Conservation (phyloP, 2,329 filamentous ascomycete species). For the Hymenotorrendiella dingleyae region DNA sequence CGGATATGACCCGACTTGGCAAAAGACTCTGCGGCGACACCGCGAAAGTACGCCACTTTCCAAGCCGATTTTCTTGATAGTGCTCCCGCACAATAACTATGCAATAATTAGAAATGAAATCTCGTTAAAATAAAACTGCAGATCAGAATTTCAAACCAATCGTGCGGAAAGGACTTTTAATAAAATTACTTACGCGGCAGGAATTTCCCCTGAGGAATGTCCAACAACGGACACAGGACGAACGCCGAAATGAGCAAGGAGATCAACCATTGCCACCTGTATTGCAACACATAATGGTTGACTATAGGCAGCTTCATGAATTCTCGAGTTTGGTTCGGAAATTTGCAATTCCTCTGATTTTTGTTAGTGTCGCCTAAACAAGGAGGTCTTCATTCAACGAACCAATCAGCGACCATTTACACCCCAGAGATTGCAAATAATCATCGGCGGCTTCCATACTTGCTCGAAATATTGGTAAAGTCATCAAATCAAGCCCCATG, state of each 20-base stretch:
- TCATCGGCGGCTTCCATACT: background rate
- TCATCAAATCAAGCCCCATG: constrained; percentile 16
- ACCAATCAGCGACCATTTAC: constrained; percentile 1
- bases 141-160: too few relatives aligned
- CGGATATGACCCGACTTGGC: background rate
- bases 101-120: too few relatives aligned
- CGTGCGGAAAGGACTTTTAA: constrained; percentile 19
- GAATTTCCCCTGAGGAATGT: constrained; percentile 43
- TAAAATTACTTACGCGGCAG: constrained; percentile 35
- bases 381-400: background rate
- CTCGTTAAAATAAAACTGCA: too few relatives aligned
- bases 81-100: background rate
- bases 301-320: constrained; percentile 29
- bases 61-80: background rate
- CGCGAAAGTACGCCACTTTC: background rate
- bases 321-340: constrained; percentile 25
- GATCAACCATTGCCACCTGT: constrained; percentile 38
- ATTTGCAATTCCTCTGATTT: background rate
- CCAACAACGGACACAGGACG: constrained; percentile 34
- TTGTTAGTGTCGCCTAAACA: background rate
- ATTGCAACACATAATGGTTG: constrained; percentile 40
- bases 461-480: constrained; percentile 2
- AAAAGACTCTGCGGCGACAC: background rate
- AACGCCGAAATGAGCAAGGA: constrained; percentile 37
- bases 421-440: background rate